Base-by-base conservation (phyloP, 768 basidiomycete species). In the Coprinopsis cinerea region DNA sequence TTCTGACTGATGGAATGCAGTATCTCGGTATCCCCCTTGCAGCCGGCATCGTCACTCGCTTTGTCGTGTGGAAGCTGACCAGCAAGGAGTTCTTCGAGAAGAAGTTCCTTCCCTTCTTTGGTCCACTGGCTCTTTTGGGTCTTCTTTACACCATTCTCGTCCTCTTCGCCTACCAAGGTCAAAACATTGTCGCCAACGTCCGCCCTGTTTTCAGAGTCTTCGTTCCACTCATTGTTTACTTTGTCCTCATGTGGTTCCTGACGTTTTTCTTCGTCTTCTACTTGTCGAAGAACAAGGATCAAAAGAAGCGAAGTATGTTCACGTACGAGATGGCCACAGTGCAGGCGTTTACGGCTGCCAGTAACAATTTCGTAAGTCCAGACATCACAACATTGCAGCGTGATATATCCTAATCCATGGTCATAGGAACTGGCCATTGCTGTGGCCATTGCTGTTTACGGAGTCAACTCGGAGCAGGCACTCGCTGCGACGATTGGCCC, bases 11-110 rank as follows among this genome's bases (percentile, higher is more conserved):
- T 28, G 34, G n/a, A 35, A 4, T 40, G n/a, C 59, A 87, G 85
- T 91, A 89, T 63, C 78, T 92, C 41, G 91, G 89, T 3, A 92
- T 92, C 27, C 91, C 89, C 1, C 73, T 92, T 2, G 73, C 65
- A 0, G 82, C 82, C 0, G 91, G 88, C 2, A 56, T 89, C 13
- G 30, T 81, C n/a, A 92, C 89, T 0, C 77, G 90, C 2, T 78
- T 76, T 54, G 42, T 64, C 22, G 66, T 84, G 17, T 76, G 81
- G 59, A 57, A 56, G 14, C 26, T 77, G 2, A 65, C 72, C 2
- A 68, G 74, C 35, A 76, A 72, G 26, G 51, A 58, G 2, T 78
- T 78, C 59, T 74, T 88, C 53, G 61, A 77, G 23, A 70, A 66
- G 7, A 68, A 65, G 13, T 91, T 92, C 68, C 64, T 89, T n/a